Conservation (phyloP, 805 yeast genomes). For the Saturnispora sanitii region DNA sequence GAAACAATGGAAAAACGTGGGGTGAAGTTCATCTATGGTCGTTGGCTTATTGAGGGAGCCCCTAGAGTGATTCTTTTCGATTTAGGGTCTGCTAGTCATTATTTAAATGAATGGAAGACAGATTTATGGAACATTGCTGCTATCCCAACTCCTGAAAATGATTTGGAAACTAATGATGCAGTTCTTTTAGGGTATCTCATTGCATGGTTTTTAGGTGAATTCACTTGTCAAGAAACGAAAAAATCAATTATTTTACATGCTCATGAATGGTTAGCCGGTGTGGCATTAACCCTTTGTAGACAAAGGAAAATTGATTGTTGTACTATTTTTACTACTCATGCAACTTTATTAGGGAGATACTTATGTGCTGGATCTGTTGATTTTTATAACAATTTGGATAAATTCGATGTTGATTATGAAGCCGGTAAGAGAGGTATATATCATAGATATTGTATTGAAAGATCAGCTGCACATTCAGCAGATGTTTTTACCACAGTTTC, state of each 20-base stretch:
- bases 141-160: slow-evolving; percentile 87
- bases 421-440: slow-evolving; percentile 97
- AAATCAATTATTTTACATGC: slow-evolving; percentile 90
- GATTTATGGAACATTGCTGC: slow-evolving; percentile 89
- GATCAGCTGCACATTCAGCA: slow-evolving; percentile 92
- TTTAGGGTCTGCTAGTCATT: slow-evolving; percentile 57
- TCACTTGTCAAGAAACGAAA: slow-evolving; percentile 71
- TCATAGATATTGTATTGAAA: slow-evolving; percentile 92
- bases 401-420: slow-evolving; percentile 91
- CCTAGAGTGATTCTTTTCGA: slow-evolving; percentile 89
- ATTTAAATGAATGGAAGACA: slow-evolving; percentile 85
- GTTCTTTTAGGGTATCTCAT: slow-evolving; percentile 85
- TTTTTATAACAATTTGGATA: slow-evolving; percentile 81
- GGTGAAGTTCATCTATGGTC: slow-evolving; percentile 72
- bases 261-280: slow-evolving; percentile 98
- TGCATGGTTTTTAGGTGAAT: slow-evolving; percentile 96
- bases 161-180: slow-evolving; percentile 84
- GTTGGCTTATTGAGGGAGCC: slow-evolving; percentile 97
- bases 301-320: slow-evolving; percentile 88
- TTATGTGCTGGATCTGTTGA: slow-evolving; percentile 95
- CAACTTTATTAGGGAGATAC: slow-evolving; percentile 89
- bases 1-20: slow-evolving; percentile 79
- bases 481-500: slow-evolving; percentile 97
- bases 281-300: slow-evolving; percentile 85
- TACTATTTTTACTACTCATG: slow-evolving; percentile 95